phyloP scores from a whole-genome alignment of 257 asterid species.

The Solanum bukasovii region DNA sequence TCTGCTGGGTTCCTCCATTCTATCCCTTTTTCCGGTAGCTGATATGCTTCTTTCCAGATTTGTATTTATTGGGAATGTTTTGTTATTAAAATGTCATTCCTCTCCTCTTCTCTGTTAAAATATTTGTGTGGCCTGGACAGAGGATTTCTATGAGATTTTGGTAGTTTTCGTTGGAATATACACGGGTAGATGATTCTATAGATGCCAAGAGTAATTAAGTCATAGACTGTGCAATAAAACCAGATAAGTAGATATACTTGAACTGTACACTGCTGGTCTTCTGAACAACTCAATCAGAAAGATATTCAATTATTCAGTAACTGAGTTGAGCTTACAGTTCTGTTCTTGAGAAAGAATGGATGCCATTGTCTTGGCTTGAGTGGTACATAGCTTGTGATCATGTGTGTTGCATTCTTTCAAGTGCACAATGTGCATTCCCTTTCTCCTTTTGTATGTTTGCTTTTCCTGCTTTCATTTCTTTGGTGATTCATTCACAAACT shows the following conservation, averaged over 20 bases:
- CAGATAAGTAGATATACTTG: too few species aligned
- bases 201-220: not conserved
- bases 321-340: not conserved
- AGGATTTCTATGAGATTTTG: not conserved
- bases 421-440: not conserved
- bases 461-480: not conserved
- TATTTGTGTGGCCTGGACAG: not conserved
- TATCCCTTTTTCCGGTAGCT: not conserved
- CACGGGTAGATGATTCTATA: not conserved
- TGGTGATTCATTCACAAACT: not conserved
- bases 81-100: not conserved
- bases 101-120: not conserved
- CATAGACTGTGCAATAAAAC: not conserved
- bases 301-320: not conserved
- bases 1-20: not conserved
- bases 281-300: not conserved
- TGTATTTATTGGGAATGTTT: not conserved
- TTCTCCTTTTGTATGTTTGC: not conserved
- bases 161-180: not conserved
- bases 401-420: not conserved
- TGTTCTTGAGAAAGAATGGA: not conserved
- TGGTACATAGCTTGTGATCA: not conserved
- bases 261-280: not conserved
- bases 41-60: not conserved
- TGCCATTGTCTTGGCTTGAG: not conserved